These are phyloP conservation scores for Vitis hybrid DNA, from an alignment of 177 flowering plant genomes.

Conservation along the genomic window DNA sequence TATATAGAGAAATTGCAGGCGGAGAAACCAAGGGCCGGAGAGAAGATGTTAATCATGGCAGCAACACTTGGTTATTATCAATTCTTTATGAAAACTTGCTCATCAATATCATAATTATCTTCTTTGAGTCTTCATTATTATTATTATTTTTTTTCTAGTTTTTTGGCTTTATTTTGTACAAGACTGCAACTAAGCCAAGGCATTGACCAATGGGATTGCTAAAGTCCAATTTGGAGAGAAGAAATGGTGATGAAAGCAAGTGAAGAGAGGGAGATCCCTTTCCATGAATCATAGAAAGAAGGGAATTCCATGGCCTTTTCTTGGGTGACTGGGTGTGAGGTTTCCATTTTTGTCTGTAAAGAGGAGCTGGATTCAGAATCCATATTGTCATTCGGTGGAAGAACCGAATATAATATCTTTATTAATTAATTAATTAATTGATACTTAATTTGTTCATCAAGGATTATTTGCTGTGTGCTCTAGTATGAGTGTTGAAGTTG, in stretches of 20 bases:
- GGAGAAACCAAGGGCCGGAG: slow-evolving; percentile 3
- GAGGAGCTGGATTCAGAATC: background rate
- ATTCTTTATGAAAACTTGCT: background rate
- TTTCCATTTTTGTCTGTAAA: background rate
- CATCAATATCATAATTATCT: background rate
- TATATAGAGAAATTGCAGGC: slow-evolving; percentile 2
- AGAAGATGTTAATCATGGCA: background rate
- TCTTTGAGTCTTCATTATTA: background rate
- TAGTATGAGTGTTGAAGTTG: too few species aligned
- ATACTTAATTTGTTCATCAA: background rate
- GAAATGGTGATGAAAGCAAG: background rate
- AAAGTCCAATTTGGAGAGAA: background rate
- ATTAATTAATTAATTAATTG: background rate
- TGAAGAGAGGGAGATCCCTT: background rate
- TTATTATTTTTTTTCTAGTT: background rate
- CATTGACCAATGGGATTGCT: background rate
- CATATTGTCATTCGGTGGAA: background rate
- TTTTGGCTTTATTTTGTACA: background rate
- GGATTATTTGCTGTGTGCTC: too few species aligned
- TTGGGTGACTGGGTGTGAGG: background rate
- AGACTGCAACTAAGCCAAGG: background rate
- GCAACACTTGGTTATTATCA: background rate
- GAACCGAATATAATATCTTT: background rate
- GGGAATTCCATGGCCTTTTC: background rate
- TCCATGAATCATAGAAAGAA: background rate